Conservation (phyloP, 495 filamentous ascomycete species). For the Penicillium verhagenii region DNA sequence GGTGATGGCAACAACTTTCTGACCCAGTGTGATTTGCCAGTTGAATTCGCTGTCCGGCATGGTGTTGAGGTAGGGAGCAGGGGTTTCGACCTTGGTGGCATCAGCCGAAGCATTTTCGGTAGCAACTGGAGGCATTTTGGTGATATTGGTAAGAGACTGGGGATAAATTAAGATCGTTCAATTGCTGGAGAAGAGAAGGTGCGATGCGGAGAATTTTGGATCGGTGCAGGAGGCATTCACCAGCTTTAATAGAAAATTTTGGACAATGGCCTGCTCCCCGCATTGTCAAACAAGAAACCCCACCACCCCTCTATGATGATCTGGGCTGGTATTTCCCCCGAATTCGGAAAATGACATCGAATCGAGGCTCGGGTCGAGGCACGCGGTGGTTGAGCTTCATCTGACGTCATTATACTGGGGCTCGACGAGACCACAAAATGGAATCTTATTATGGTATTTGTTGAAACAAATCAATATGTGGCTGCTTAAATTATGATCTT, state of each 20-base stretch:
- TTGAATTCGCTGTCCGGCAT: conserved; percentile 23
- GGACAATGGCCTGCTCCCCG: not conserved
- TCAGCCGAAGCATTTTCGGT: conserved; percentile 12
- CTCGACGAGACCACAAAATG: not conserved
- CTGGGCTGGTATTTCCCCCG: not conserved
- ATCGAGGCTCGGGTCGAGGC: conserved; percentile 3
- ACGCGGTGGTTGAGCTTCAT: not conserved
- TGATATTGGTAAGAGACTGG: not conserved
- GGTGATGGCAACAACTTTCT: conserved; percentile 36
- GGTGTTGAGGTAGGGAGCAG: conserved; percentile 19
- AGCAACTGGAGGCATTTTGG: conserved; percentile 20
- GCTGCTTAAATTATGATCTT: no score
- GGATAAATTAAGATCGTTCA: not conserved
- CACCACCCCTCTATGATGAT: not conserved
- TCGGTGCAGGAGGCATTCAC: not conserved
- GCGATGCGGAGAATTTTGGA: not conserved
- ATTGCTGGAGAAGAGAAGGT: not conserved
- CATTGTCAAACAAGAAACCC: not conserved
- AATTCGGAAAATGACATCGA: not conserved
- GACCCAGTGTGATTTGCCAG: conserved; percentile 29
- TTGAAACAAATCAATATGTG: no score
- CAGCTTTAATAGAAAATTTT: not conserved
- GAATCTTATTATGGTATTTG: no score
- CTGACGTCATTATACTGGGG: not conserved
- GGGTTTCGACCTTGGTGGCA: conserved; percentile 5